phyloP scores from a whole-genome alignment of 2,329 filamentous ascomycete genomes.

The Diplodia mutila region DNA sequence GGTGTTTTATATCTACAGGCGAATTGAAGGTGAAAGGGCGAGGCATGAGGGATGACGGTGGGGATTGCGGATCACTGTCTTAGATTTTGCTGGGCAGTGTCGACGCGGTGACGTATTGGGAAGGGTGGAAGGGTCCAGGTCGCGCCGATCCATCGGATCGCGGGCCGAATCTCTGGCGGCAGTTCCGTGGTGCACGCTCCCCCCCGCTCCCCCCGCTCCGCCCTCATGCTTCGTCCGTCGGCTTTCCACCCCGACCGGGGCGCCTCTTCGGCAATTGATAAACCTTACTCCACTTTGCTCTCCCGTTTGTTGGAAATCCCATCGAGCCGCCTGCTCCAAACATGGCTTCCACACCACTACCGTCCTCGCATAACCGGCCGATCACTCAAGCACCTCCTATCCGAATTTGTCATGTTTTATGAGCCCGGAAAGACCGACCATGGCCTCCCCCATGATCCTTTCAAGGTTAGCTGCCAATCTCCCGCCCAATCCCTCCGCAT shows the following conservation, averaged over 20 bases:
- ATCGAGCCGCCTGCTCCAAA: not conserved
- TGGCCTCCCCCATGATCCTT: conserved; percentile 58
- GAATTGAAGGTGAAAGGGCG: not conserved
- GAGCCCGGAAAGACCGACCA: conserved; percentile 58
- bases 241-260: not conserved
- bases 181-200: not conserved
- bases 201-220: conserved; percentile 6
- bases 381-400: not conserved
- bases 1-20: not conserved
- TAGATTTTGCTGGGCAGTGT: not conserved
- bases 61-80: not conserved
- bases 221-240: too few relatives aligned
- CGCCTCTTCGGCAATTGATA: not conserved
- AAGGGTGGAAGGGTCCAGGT: not conserved
- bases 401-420: conserved; percentile 52
- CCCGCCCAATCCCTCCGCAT: not conserved
- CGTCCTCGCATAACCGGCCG: not conserved
- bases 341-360: not conserved
- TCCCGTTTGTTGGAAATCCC: not conserved
- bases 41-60: not conserved
- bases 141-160: not conserved
- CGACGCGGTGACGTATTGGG: not conserved
- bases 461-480: conserved; percentile 50
- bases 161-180: conserved; percentile 7
- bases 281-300: not conserved